Conservation (phyloP, 73 alveolate genomes). For the Paramecium sonneborni region DNA sequence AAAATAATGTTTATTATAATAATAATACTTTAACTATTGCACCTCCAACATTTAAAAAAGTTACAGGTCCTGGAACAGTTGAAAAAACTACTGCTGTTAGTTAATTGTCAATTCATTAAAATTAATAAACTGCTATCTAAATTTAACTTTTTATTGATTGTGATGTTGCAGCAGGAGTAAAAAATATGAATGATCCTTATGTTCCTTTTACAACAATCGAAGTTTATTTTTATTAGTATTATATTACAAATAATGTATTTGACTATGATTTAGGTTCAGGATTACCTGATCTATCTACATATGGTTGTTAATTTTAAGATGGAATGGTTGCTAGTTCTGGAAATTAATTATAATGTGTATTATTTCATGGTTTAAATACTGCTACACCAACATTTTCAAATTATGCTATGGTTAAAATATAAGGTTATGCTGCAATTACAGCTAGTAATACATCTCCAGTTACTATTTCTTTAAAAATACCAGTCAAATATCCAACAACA, state of each 20-base stretch:
- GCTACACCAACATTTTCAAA: neutral
- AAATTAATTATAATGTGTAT: neutral
- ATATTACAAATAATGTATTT: neutral
- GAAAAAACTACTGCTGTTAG: neutral
- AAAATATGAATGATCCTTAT: constrained; percentile 58
- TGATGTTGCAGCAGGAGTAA: constrained; percentile 59
- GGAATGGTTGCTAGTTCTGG: constrained; percentile 40
- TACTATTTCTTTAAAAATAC: constrained; percentile 32
- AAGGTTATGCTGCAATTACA: constrained; percentile 42
- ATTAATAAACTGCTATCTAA: neutral
- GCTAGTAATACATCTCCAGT: neutral
- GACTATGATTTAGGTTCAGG: constrained; percentile 35
- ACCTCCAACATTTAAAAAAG: neutral
- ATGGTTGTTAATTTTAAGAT: constrained; percentile 21
- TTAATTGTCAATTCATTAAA: constrained; percentile 23
- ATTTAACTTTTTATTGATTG: neutral
- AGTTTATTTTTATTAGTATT: neutral
- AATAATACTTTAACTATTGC: neutral
- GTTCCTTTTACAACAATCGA: constrained; percentile 50
- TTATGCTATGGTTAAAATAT: neutral
- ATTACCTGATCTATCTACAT: neutral
- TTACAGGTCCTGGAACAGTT: neutral
- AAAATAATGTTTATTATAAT: neutral
- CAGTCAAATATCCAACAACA: constrained; percentile 8
- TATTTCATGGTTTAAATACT: constrained; percentile 27